Percentiles rank a stretch among this genome's conserved stretches.
These are phyloP conservation scores for Solanum peruvianum DNA, from an alignment of 257 asterid genomes.

Conservation along the genomic window DNA sequence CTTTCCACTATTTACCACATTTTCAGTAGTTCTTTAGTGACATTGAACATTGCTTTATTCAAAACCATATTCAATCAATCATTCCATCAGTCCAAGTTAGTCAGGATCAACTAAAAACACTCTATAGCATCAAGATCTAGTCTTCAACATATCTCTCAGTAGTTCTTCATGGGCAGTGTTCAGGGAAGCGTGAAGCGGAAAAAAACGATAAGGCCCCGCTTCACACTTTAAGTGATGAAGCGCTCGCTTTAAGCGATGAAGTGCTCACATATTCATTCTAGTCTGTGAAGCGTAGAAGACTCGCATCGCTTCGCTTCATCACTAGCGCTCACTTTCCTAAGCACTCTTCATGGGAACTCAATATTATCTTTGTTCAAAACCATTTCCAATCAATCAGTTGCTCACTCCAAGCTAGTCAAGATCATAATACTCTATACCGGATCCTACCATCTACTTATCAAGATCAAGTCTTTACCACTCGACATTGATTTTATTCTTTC, in stretches of 20 bases:
- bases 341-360: background rate
- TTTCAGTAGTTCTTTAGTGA: background rate
- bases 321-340: too few relatives aligned
- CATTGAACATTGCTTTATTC: background rate
- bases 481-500: background rate
- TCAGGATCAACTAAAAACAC: background rate
- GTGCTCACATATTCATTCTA: too few relatives aligned
- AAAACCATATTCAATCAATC: background rate
- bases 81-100: background rate
- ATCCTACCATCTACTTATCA: background rate
- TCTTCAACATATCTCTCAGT: background rate
- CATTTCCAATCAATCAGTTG: background rate
- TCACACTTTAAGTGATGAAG: too few relatives aligned
- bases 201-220: too few relatives aligned
- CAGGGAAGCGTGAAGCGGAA: too few relatives aligned
- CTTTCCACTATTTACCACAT: background rate
- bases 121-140: background rate
- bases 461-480: background rate
- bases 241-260: too few relatives aligned
- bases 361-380: background rate
- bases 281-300: too few relatives aligned
- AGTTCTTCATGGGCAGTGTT: background rate
- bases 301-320: too few relatives aligned
- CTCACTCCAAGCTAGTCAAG: background rate
- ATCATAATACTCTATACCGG: background rate